phyloP scores from a whole-genome alignment of 768 basidiomycete species.

The Suillus discolor region DNA sequence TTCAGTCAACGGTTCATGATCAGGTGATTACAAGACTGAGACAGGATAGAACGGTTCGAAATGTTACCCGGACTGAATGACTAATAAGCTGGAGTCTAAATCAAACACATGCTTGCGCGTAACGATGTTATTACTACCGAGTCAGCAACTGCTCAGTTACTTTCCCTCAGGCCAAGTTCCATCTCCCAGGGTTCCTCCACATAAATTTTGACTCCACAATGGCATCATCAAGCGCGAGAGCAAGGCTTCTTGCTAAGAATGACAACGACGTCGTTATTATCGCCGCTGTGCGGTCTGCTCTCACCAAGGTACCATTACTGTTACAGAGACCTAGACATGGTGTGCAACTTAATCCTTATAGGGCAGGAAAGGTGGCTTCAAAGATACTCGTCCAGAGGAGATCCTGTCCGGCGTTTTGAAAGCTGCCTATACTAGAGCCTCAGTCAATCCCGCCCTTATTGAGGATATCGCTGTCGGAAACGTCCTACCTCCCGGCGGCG shows the following conservation, averaged over 20 bases:
- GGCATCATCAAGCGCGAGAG: constrained; percentile 41
- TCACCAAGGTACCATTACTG: constrained; percentile 75
- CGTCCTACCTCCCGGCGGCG: constrained; percentile 85
- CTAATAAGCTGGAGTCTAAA: not conserved
- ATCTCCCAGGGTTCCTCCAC: not conserved
- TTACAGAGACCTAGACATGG: not conserved
- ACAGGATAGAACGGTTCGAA: not conserved
- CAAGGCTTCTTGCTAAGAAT: constrained; percentile 66
- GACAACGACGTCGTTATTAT: constrained; percentile 92
- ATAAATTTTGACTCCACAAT: constrained; percentile 16
- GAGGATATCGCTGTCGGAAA: constrained; percentile 88
- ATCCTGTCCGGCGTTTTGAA: constrained; percentile 76
- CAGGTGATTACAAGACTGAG: not conserved
- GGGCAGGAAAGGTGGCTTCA: constrained; percentile 88
- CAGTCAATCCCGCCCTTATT: constrained; percentile 79
- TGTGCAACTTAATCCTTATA: constrained; percentile 28
- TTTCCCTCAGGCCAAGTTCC: too few relatives aligned
- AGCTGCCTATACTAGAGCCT: constrained; percentile 66
- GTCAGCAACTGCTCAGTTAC: not conserved
- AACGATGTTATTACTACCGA: not conserved
- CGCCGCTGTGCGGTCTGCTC: constrained; percentile 84
- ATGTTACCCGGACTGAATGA: not conserved
- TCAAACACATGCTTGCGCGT: not conserved
- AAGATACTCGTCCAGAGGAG: constrained; percentile 85
- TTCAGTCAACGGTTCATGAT: not conserved